phyloP scores from a whole-genome alignment of 306 rosid species.

The Fragaria ananassa region DNA sequence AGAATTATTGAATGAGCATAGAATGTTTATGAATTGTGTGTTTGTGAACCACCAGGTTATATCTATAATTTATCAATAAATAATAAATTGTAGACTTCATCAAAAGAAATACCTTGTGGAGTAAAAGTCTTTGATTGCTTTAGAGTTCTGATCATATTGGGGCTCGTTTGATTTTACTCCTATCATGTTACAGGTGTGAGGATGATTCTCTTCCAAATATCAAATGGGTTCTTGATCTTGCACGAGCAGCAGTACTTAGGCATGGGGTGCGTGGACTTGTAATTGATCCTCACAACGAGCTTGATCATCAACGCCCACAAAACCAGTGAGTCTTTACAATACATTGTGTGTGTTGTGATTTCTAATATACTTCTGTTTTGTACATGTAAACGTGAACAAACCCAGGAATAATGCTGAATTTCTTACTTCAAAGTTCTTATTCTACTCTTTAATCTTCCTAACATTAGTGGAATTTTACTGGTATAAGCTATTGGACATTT shows the following conservation, averaged over 20 bases:
- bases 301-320: constrained; percentile 86
- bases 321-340: constrained; percentile 61
- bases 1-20: neutral
- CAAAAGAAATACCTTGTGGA: constrained; percentile 15
- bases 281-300: constrained; percentile 98
- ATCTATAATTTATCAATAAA: neutral
- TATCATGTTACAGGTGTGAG: constrained; percentile 61
- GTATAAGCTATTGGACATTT: neutral
- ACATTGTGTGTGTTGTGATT: neutral
- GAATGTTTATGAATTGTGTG: neutral
- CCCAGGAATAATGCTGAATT: neutral
- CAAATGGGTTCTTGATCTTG: constrained; percentile 89
- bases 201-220: constrained; percentile 82
- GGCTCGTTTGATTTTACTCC: constrained; percentile 19
- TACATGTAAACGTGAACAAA: neutral
- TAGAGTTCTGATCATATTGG: neutral
- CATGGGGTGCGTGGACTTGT: constrained; percentile 95
- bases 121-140: constrained; percentile 20
- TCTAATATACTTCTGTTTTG: neutral
- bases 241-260: constrained; percentile 81
- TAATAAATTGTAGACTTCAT: neutral
- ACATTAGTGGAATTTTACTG: neutral
- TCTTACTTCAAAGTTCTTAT: neutral
- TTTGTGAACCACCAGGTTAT: neutral
- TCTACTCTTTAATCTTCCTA: neutral